Percentiles rank a stretch among this genome's conserved stretches.
phyloP scores from a whole-genome alignment of 2,329 filamentous ascomycete genomes.

The Pseudogymnoascus sp. region DNA sequence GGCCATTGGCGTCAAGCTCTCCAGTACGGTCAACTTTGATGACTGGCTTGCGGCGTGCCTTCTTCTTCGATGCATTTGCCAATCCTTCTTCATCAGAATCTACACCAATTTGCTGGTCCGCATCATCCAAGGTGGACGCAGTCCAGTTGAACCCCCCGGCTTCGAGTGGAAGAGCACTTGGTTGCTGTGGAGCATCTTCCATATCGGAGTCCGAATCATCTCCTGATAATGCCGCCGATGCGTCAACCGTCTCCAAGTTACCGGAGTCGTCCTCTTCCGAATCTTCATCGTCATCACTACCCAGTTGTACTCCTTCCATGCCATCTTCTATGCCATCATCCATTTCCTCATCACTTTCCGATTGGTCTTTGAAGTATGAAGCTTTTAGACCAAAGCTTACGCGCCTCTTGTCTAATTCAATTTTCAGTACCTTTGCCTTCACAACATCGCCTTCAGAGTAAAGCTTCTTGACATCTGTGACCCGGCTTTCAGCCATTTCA shows the following conservation, averaged over 20 bases:
- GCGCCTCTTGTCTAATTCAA: constrained; percentile 66
- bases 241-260: constrained; percentile 14
- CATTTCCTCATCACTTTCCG: constrained; percentile 39
- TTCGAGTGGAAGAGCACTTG: constrained; percentile 47
- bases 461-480: constrained; percentile 79
- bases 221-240: constrained; percentile 11
- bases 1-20: constrained; percentile 81
- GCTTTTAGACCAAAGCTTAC: constrained; percentile 90
- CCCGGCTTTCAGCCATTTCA: constrained; percentile 77
- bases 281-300: constrained; percentile 16
- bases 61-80: constrained; percentile 49
- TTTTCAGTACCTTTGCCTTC: constrained; percentile 77
- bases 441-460: constrained; percentile 89
- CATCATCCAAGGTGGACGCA: constrained; percentile 55
- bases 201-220: constrained; percentile 32
- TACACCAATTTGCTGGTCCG: constrained; percentile 29
- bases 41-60: constrained; percentile 66
- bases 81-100: constrained; percentile 38
- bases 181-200: constrained; percentile 24
- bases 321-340: constrained; percentile 40
- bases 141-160: constrained; percentile 84
- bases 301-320: constrained; percentile 34
- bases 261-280: constrained; percentile 36
- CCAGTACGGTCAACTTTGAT: constrained; percentile 84
- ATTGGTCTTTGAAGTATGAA: constrained; percentile 68